Evolutionary conservation across 345 rosid genomes (phyloP).

Genomic region (Arabidopsis thaliana): DNA sequence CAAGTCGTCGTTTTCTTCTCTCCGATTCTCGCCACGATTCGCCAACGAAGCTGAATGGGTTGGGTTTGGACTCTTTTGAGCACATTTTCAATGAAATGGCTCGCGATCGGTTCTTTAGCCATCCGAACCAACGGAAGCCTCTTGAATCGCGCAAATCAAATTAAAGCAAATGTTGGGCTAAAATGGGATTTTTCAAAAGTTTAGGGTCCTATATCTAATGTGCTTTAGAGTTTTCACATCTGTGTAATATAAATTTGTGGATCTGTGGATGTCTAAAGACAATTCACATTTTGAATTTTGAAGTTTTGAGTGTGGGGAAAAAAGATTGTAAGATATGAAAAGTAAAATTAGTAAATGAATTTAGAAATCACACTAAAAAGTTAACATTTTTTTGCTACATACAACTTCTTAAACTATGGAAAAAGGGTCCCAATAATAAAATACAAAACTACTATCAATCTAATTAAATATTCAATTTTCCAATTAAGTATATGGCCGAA

Average conservation of each 20-base stretch:
- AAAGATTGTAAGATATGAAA: not conserved
- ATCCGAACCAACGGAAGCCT: constrained; percentile 30
- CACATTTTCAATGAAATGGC: not conserved
- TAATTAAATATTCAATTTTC: no score
- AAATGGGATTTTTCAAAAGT: constrained; percentile 6
- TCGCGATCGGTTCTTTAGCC: constrained; percentile 29
- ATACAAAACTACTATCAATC: no score
- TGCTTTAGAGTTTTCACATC: not conserved
- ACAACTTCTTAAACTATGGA: no score
- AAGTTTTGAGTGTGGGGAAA: constrained; percentile 15
- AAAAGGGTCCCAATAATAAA: no score
- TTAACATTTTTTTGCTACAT: no score
- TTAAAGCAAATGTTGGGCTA: constrained; percentile 22
- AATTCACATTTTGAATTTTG: constrained; percentile 5
- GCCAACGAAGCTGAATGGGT: constrained; percentile 70
- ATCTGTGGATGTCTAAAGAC: constrained; percentile 14
- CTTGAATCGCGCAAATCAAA: not conserved
- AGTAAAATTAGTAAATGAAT: not conserved
- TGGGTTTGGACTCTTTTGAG: constrained; percentile 69
- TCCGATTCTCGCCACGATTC: constrained; percentile 64
- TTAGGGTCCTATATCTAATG: not conserved
- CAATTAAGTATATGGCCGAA: not conserved
- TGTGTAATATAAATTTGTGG: constrained; percentile 7
- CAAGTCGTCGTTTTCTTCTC: constrained; percentile 66
- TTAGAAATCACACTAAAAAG: no score